Conservation (phyloP, 2,329 filamentous ascomycete genomes). For the Exutisphaerella laricina region DNA sequence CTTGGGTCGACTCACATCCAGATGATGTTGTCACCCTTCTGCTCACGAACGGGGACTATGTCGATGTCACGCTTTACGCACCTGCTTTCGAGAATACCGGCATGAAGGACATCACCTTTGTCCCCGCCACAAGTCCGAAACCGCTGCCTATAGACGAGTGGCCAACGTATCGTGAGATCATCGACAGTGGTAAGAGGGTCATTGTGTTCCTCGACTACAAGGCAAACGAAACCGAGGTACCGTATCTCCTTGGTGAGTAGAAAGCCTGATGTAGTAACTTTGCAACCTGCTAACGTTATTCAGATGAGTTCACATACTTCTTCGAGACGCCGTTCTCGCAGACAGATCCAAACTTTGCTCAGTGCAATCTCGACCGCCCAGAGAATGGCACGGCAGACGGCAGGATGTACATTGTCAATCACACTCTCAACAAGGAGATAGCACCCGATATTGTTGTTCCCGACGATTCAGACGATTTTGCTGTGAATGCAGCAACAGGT, state of each 20-base stretch:
- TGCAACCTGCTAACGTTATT: neutral
- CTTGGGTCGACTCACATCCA: slow-evolving; percentile 58
- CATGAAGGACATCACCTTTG: slow-evolving; percentile 40
- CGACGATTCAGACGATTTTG: slow-evolving; percentile 33
- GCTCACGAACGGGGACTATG: slow-evolving; percentile 64
- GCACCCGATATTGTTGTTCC: slow-evolving; percentile 36
- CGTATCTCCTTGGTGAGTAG: slow-evolving; percentile 82
- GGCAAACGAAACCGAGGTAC: slow-evolving; percentile 68
- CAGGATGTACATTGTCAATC: slow-evolving; percentile 46
- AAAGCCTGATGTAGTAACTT: neutral
- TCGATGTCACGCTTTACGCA: slow-evolving; percentile 41
- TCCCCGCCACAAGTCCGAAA: slow-evolving; percentile 27
- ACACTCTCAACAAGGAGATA: slow-evolving; percentile 41
- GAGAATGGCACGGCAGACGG: slow-evolving; percentile 33
- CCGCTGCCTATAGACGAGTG: slow-evolving; percentile 54
- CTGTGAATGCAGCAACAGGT: slow-evolving; percentile 41
- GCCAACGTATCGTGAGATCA: slow-evolving; percentile 74
- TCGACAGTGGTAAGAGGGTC: slow-evolving; percentile 58
- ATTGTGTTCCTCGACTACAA: slow-evolving; percentile 78
- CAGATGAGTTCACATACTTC: slow-evolving; percentile 34
- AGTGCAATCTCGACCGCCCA: slow-evolving; percentile 43
- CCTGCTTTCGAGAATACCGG: slow-evolving; percentile 47
- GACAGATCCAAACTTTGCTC: slow-evolving; percentile 35
- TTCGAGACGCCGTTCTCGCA: slow-evolving; percentile 42
- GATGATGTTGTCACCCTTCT: slow-evolving; percentile 84